Evolutionary conservation across 129 eudicot genomes (phyloP).

Genomic region (Ambrosia artemisiifolia): DNA sequence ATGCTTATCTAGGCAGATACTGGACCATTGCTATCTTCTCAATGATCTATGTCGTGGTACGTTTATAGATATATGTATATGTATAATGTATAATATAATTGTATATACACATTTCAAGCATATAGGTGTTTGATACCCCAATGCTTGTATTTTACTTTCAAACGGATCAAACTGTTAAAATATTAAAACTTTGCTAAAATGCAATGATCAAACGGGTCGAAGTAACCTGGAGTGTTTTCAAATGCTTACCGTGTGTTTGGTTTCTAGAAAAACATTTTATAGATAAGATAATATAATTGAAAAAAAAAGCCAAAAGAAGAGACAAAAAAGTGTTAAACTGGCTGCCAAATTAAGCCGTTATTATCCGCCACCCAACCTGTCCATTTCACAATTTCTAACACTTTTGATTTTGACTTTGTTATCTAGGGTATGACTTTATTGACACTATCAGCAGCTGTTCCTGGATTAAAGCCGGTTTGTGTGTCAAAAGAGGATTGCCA

Average conservation of each 20-base stretch:
- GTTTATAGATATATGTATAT: not conserved
- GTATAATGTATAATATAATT: not conserved
- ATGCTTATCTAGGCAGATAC: conserved; percentile 79
- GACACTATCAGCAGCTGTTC: conserved; percentile 63
- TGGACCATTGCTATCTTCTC: conserved; percentile 87
- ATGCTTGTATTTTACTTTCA: not conserved
- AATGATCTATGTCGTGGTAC: conserved; percentile 68
- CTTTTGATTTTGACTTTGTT: not conserved
- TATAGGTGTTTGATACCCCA: not conserved
- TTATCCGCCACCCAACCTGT: not conserved
- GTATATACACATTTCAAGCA: not conserved
- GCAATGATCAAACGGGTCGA: not conserved
- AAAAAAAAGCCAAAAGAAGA: no score
- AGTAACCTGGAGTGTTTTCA: not conserved
- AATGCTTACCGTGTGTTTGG: not conserved
- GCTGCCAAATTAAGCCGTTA: not conserved
- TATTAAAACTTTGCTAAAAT: not conserved
- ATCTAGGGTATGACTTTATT: conserved; percentile 72
- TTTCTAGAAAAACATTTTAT: no score
- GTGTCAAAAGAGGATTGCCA: conserved; percentile 39
- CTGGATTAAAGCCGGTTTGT: conserved; percentile 59
- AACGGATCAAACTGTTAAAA: not conserved
- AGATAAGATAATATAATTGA: no score
- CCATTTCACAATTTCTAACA: not conserved
- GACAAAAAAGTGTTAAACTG: not conserved